phyloP scores from a whole-genome alignment of 2,329 filamentous ascomycete species.

The Neonectria coccinea region DNA sequence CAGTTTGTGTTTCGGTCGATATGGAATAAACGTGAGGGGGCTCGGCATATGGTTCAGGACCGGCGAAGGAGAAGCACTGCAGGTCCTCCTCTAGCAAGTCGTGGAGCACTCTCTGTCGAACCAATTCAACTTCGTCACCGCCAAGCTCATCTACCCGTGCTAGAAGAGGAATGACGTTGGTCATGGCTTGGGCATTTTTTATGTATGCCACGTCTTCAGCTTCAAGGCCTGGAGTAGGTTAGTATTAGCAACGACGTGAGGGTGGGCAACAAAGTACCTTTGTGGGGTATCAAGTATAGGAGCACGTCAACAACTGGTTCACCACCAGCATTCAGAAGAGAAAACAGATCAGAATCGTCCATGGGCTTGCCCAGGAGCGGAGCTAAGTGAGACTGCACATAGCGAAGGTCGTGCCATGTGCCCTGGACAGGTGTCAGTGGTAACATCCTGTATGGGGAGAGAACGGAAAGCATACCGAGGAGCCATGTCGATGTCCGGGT shows the following conservation, averaged over 20 bases:
- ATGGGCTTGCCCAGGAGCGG: conserved; percentile 62
- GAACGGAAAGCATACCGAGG: conserved; percentile 58
- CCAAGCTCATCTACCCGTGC: conserved; percentile 79
- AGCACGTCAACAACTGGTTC: conserved; percentile 87
- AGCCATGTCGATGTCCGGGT: conserved; percentile 69
- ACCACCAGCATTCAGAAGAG: conserved; percentile 82
- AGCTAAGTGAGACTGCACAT: conserved; percentile 70
- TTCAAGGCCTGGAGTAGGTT: conserved; percentile 46
- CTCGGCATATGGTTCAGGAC: conserved; percentile 43
- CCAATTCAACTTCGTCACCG: conserved; percentile 63
- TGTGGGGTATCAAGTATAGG: conserved; percentile 81
- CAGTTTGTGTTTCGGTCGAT: conserved; percentile 77
- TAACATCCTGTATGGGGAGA: conserved; percentile 11
- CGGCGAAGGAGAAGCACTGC: conserved; percentile 74
- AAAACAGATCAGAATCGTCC: conserved; percentile 79
- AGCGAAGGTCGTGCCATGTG: conserved; percentile 73
- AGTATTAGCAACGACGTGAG: conserved; percentile 7
- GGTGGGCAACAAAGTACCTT: conserved; percentile 60
- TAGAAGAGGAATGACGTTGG: conserved; percentile 87
- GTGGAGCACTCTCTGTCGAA: conserved; percentile 70
- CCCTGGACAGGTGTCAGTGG: conserved; percentile 62
- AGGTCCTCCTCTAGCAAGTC: conserved; percentile 70
- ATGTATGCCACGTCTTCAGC: conserved; percentile 76
- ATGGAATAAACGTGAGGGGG: conserved; percentile 74
- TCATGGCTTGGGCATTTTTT: conserved; percentile 74